Evolutionary conservation across 106 monocot genomes (phyloP).

Genomic region (Dendrobium huoshanense): DNA sequence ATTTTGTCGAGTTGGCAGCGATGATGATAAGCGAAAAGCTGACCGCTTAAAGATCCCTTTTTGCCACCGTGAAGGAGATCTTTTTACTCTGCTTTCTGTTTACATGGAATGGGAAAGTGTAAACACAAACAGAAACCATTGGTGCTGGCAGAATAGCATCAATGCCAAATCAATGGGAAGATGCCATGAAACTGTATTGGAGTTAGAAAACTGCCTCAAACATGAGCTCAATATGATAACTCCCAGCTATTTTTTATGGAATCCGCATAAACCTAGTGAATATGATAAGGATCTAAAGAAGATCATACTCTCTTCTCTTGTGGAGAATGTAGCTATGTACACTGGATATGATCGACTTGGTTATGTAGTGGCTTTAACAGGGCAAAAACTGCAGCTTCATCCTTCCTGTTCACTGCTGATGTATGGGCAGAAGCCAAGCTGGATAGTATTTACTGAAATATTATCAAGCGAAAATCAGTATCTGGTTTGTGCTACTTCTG

Average conservation of each 20-base stretch:
- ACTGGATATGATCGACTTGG: conserved; percentile 73
- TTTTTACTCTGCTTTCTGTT: conserved; percentile 89
- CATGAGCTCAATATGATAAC: conserved; percentile 66
- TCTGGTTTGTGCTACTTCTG: conserved; percentile 83
- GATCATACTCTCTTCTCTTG: conserved; percentile 65
- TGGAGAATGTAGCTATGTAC: conserved; percentile 79
- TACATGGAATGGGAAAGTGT: conserved; percentile 81
- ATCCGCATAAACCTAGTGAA: conserved; percentile 31
- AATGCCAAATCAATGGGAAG: conserved; percentile 97
- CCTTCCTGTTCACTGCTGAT: conserved; percentile 83
- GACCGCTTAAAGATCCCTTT: conserved; percentile 88
- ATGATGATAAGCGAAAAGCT: conserved; percentile 70
- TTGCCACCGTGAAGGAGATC: conserved; percentile 84
- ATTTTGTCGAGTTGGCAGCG: conserved; percentile 82
- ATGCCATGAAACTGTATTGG: conserved; percentile 67
- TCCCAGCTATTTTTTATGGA: conserved; percentile 86
- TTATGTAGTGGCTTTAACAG: conserved; percentile 77
- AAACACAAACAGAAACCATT: conserved; percentile 37
- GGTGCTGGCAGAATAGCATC: conserved; percentile 97
- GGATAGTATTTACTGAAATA: conserved; percentile 92
- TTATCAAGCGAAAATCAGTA: conserved; percentile 62
- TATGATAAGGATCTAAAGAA: conserved; percentile 48
- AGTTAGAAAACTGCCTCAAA: conserved; percentile 65
- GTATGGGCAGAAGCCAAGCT: conserved; percentile 62
- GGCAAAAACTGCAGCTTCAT: conserved; percentile 69